Evolutionary conservation across 768 basidiomycete genomes (phyloP).

Genomic region (Tulasnella sp.): DNA sequence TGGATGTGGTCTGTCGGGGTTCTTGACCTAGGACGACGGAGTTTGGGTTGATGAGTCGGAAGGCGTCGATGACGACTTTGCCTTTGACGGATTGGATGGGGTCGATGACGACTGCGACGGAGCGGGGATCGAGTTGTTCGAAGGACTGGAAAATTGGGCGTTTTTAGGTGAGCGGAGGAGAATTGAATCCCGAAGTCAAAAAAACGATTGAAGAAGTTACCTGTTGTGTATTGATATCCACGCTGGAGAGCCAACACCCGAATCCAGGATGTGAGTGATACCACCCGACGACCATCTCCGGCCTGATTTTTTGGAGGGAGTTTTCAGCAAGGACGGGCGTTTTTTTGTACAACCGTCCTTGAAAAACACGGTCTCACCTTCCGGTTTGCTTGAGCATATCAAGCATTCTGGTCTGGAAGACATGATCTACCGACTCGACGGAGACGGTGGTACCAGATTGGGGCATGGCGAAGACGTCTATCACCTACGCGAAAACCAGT

Average conservation of each 20-base stretch:
- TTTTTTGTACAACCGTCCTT: too few species aligned
- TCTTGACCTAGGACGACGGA: slow-evolving; percentile 85
- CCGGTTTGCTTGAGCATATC: slow-evolving; percentile 99
- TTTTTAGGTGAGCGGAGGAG: neutral
- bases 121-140: slow-evolving; percentile 83
- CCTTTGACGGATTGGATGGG: slow-evolving; percentile 98
- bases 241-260: slow-evolving; percentile 97
- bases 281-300: slow-evolving; percentile 99
- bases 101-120: slow-evolving; percentile 95
- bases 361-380: slow-evolving; percentile 43
- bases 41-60: slow-evolving; percentile 90
- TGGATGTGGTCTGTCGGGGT: slow-evolving; percentile 93
- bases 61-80: slow-evolving; percentile 98
- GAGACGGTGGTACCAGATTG: slow-evolving; percentile 96
- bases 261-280: slow-evolving; percentile 99
- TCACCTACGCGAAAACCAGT: slow-evolving; percentile 59
- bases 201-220: slow-evolving; percentile 32
- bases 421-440: slow-evolving; percentile 96
- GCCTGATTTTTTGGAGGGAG: slow-evolving; percentile 43
- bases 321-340: slow-evolving; percentile 13
- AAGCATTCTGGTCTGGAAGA: slow-evolving; percentile 96
- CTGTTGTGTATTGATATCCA: slow-evolving; percentile 99
- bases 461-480: slow-evolving; percentile 99
- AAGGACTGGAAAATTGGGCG: slow-evolving; percentile 57
- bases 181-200: neutral